phyloP scores from a whole-genome alignment of 2,329 filamentous ascomycete species.

The Penicillium sp. region DNA sequence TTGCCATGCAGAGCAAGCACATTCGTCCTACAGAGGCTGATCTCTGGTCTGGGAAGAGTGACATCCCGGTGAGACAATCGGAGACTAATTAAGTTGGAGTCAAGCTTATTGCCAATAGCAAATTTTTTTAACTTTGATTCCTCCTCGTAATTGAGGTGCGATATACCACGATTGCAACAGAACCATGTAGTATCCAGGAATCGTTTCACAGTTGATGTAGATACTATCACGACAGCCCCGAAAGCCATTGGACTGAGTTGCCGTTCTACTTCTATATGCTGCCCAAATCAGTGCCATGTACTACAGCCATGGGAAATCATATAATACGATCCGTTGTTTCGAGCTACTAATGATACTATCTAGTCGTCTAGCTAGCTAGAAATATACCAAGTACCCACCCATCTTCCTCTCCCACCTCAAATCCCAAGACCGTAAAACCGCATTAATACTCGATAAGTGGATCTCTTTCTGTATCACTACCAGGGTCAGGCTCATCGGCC shows the following conservation, averaged over 20 bases:
- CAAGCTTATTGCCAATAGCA: too few relatives aligned
- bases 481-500: not conserved
- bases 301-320: too few relatives aligned
- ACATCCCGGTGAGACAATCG: not conserved
- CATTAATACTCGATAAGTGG: not conserved
- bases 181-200: slow-evolving; percentile 3
- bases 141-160: too few relatives aligned
- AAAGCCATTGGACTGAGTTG: slow-evolving; percentile 33
- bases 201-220: slow-evolving; percentile 33
- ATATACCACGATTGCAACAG: not conserved
- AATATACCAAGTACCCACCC: too few relatives aligned
- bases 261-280: slow-evolving; percentile 24
- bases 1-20: slow-evolving; percentile 57
- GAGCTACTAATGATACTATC: too few relatives aligned
- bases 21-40: slow-evolving; percentile 64
- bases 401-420: not conserved
- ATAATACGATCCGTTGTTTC: too few relatives aligned
- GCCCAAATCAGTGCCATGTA: not conserved
- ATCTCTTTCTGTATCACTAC: not conserved
- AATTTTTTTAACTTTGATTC: too few relatives aligned
- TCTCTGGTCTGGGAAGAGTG: slow-evolving; percentile 56
- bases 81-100: slow-evolving; percentile 2
- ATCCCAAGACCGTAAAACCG: too few relatives aligned
- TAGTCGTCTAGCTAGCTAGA: too few relatives aligned
- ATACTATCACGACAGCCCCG: slow-evolving; percentile 12